These are phyloP conservation scores for Sanghuangporus baumii DNA, from an alignment of 1,284 basidiomycete genomes.

Conservation along the genomic window DNA sequence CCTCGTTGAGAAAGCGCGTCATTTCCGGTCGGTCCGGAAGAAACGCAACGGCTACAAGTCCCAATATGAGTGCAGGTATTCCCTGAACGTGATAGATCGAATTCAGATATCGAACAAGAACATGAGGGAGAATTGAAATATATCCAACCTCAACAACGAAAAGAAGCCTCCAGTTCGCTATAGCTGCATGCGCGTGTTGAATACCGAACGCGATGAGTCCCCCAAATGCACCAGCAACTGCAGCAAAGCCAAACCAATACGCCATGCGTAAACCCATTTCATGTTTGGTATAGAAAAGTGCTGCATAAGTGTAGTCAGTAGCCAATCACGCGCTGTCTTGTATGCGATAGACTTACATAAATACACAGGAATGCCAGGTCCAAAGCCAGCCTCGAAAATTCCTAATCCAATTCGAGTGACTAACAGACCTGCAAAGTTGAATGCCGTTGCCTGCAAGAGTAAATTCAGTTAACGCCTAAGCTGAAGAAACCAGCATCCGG, in stretches of 20 bases:
- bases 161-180: slow-evolving; percentile 60
- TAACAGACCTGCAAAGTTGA: slow-evolving; percentile 51
- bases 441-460: slow-evolving; percentile 45
- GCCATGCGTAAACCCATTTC: slow-evolving; percentile 72
- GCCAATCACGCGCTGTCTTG: background rate
- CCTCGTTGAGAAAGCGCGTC: slow-evolving; percentile 61
- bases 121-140: background rate
- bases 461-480: background rate
- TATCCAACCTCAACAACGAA: slow-evolving; percentile 68
- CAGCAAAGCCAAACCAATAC: slow-evolving; percentile 76
- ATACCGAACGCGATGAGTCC: slow-evolving; percentile 71
- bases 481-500: background rate
- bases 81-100: slow-evolving; percentile 34
- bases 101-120: background rate
- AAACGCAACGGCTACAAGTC: slow-evolving; percentile 55
- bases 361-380: slow-evolving; percentile 69
- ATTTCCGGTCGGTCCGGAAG: slow-evolving; percentile 78
- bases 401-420: slow-evolving; percentile 56
- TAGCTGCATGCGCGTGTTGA: slow-evolving; percentile 45
- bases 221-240: slow-evolving; percentile 74
- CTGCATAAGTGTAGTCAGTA: slow-evolving; percentile 29
- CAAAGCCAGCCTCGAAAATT: slow-evolving; percentile 69
- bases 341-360: slow-evolving; percentile 44
- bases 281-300: slow-evolving; percentile 68
- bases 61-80: slow-evolving; percentile 64